A percentile compares a stretch with the other conserved stretches of the same genome.
Conservation (phyloP, 192 early-diverging fungal genomes). For the Gryganskiella cystojenkinii region DNA sequence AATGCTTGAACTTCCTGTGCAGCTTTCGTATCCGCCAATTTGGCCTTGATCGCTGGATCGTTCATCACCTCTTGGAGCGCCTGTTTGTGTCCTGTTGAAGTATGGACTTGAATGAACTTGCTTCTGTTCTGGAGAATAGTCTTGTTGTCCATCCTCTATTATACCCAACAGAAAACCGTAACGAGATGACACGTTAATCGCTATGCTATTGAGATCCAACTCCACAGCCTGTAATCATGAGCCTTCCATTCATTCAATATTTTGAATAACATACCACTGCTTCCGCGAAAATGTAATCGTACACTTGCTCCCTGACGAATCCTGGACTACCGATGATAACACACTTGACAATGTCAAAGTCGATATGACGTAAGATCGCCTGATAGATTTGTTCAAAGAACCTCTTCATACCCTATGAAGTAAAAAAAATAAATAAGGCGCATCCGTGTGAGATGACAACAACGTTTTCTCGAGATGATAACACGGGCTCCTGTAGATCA, state of each 20-base stretch:
- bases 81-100: conserved; percentile 96
- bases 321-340: conserved; percentile 96
- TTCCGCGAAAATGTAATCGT: conserved; percentile 85
- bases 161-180: background rate
- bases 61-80: conserved; percentile 94
- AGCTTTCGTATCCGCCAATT: conserved; percentile 93
- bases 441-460: background rate
- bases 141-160: conserved; percentile 83
- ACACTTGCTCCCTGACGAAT: conserved; percentile 92
- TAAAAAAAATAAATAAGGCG: background rate
- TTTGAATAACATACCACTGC: conserved; percentile 67
- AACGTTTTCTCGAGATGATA: background rate
- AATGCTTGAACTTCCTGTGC: conserved; percentile 85
- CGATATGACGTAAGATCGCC: conserved; percentile 86
- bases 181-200: too few species aligned
- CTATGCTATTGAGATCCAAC: too few species aligned
- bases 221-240: too few species aligned
- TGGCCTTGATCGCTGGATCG: conserved; percentile 80
- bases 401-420: conserved; percentile 66
- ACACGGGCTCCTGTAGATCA: too few species aligned
- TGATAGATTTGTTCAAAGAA: conserved; percentile 96
- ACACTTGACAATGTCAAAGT: conserved; percentile 96
- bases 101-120: conserved; percentile 92
- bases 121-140: conserved; percentile 82
- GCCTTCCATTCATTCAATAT: background rate